These are phyloP conservation scores for Heracleum sosnowskyi DNA, from an alignment of 129 eudicot species.

Conservation along the genomic window DNA sequence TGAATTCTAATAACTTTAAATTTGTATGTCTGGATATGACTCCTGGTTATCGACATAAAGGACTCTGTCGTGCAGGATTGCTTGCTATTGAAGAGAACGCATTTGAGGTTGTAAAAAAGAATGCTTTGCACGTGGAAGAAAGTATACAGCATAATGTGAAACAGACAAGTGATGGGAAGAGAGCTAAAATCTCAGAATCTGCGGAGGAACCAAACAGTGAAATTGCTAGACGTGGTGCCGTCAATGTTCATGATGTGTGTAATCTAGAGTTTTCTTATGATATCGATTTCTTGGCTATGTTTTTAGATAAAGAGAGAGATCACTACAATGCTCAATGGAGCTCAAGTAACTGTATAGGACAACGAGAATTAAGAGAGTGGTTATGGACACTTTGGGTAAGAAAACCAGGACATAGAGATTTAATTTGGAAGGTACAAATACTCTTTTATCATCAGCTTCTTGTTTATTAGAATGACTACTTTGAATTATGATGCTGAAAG, in stretches of 20 bases:
- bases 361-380: conserved; percentile 93
- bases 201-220: conserved; percentile 23
- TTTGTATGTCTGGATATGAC: conserved; percentile 93
- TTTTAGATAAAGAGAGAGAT: conserved; percentile 75
- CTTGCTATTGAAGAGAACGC: conserved; percentile 67
- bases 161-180: conserved; percentile 49
- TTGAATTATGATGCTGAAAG: neutral
- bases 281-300: conserved; percentile 52
- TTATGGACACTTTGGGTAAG: conserved; percentile 80
- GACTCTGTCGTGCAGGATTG: conserved; percentile 89
- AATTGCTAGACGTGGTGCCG: conserved; percentile 23
- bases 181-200: conserved; percentile 41
- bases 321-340: conserved; percentile 82
- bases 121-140: conserved; percentile 16
- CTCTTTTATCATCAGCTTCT: conserved; percentile 12
- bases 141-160: conserved; percentile 24
- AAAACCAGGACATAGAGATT: conserved; percentile 62
- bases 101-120: conserved; percentile 22
- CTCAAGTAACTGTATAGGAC: conserved; percentile 75
- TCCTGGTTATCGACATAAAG: conserved; percentile 97
- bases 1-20: conserved; percentile 73
- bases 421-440: conserved; percentile 80
- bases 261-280: conserved; percentile 59
- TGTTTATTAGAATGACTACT: neutral
- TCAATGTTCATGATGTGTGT: conserved; percentile 13